These are phyloP conservation scores for Neopestalotiopsis sp. DNA, from an alignment of 2,329 filamentous ascomycete species.

Conservation along the genomic window DNA sequence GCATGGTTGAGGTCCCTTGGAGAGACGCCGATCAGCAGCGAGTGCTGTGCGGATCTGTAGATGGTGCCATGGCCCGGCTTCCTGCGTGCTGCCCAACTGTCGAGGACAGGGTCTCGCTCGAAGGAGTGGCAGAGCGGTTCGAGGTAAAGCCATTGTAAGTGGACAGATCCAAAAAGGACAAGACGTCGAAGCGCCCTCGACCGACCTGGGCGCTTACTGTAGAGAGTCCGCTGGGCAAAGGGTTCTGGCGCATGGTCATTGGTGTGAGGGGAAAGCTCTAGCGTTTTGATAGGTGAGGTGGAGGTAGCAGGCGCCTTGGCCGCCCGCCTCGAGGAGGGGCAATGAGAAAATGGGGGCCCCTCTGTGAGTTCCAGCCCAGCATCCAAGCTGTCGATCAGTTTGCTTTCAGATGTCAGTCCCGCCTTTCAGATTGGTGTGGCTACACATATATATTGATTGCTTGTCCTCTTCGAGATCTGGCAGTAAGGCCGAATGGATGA, in stretches of 20 bases:
- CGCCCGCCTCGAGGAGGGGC: too few relatives aligned
- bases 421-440: too few relatives aligned
- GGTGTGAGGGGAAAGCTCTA: not conserved
- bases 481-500: too few relatives aligned
- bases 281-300: not conserved
- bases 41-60: not conserved
- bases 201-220: not conserved
- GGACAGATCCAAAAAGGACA: not conserved
- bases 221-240: not conserved
- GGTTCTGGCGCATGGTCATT: not conserved
- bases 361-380: too few relatives aligned
- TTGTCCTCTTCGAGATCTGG: too few relatives aligned
- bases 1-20: not conserved
- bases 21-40: not conserved
- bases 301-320: not conserved
- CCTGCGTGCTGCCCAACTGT: not conserved
- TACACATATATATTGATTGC: too few relatives aligned
- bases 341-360: too few relatives aligned
- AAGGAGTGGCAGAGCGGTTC: too few relatives aligned
- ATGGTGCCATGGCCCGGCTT: not conserved
- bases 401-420: too few relatives aligned
- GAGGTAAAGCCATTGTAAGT: too few relatives aligned
- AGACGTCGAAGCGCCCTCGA: not conserved
- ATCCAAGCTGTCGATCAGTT: too few relatives aligned
- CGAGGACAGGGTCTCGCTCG: too few relatives aligned